Evolutionary conservation across 108 stramenopile genomes (phyloP).

Genomic region (Conticribra guillardii): DNA sequence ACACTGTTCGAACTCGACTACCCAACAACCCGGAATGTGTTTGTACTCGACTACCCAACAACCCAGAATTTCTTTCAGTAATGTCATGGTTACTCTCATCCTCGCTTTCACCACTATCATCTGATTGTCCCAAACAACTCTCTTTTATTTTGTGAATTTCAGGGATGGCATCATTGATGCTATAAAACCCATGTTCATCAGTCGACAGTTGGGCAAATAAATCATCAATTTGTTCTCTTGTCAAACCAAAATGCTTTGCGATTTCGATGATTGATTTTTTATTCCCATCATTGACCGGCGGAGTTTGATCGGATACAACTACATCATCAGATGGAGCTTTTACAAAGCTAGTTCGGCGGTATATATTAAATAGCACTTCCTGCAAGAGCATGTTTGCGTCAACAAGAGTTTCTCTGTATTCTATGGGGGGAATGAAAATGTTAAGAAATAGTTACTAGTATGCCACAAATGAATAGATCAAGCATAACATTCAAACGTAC

Average conservation of each 20-base stretch:
- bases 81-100: background rate
- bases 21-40: constrained; percentile 12
- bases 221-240: constrained; percentile 5
- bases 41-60: constrained; percentile 26
- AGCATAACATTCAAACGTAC: too few relatives aligned
- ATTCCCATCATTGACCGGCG: constrained; percentile 31
- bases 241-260: constrained; percentile 16
- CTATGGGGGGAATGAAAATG: too few relatives aligned
- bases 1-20: constrained; percentile 23
- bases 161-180: constrained; percentile 31
- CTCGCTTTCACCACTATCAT: background rate
- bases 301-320: too few relatives aligned
- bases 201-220: constrained; percentile 3
- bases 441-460: too few relatives aligned
- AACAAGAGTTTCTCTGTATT: too few relatives aligned
- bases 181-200: constrained; percentile 23
- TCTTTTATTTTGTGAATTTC: background rate
- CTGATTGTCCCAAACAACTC: background rate
- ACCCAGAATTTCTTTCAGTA: background rate
- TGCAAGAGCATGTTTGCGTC: too few relatives aligned
- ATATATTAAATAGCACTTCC: too few relatives aligned
- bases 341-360: too few relatives aligned
- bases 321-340: too few relatives aligned
- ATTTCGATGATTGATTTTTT: constrained; percentile 4
- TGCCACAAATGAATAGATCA: too few relatives aligned